Conservation (phyloP, 768 basidiomycete species). For the Phanerochaete carnosa region DNA sequence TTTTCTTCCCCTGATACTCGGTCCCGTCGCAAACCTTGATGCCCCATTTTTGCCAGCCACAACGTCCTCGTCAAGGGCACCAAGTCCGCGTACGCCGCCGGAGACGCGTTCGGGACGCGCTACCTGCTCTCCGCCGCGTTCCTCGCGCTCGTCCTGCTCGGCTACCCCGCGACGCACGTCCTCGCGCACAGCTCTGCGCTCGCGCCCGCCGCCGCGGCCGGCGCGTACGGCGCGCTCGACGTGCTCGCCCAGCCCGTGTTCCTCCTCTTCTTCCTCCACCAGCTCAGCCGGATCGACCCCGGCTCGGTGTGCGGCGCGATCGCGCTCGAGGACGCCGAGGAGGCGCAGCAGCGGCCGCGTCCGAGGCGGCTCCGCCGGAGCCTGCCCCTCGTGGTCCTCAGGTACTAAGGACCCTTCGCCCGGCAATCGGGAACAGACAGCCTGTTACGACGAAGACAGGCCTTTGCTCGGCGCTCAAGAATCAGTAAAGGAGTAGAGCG, state of each 20-base stretch:
- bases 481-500: too few species aligned
- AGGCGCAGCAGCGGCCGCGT: not conserved
- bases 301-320: slow-evolving; percentile 2
- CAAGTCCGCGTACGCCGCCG: slow-evolving; percentile 18
- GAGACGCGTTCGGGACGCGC: slow-evolving; percentile 16
- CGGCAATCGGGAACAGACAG: too few species aligned
- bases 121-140: slow-evolving; percentile 30
- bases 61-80: slow-evolving; percentile 21
- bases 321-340: not conserved
- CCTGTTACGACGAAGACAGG: too few species aligned
- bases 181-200: slow-evolving; percentile 45
- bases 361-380: not conserved
- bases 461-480: too few species aligned
- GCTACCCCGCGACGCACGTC: slow-evolving; percentile 54
- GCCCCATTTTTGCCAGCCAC: slow-evolving; percentile 23
- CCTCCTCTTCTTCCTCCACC: slow-evolving; percentile 22
- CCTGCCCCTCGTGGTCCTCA: not conserved
- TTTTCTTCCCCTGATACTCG: slow-evolving; percentile 13
- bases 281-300: slow-evolving; percentile 10
- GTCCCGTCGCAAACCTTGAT: not conserved
- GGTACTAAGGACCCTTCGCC: too few species aligned
- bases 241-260: slow-evolving; percentile 32
- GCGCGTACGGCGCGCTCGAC: slow-evolving; percentile 43
- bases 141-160: slow-evolving; percentile 40
- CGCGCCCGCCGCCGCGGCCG: slow-evolving; percentile 43